phyloP scores from a whole-genome alignment of 345 rosid genomes.

The Syzygium jambos region DNA sequence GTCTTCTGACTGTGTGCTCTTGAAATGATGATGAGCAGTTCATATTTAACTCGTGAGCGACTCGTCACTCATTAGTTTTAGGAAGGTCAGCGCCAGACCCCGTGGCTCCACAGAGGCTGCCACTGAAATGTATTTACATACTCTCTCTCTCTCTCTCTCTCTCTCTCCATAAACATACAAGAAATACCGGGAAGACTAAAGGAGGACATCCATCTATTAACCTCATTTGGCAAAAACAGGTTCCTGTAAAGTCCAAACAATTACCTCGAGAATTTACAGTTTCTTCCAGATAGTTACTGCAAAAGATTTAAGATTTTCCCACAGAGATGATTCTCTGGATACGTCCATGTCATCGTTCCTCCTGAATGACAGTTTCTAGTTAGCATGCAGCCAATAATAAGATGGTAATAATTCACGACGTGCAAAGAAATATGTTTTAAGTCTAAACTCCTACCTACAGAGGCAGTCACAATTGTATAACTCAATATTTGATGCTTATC shows the following conservation, averaged over 20 bases:
- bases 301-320: slow-evolving; percentile 34
- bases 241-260: slow-evolving; percentile 1
- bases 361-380: neutral
- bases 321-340: slow-evolving; percentile 14
- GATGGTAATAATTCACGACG: neutral
- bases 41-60: neutral
- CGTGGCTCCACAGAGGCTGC: neutral
- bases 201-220: neutral
- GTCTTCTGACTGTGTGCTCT: neutral
- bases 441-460: neutral
- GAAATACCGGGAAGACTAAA: neutral
- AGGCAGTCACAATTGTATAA: neutral
- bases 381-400: neutral
- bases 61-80: no score
- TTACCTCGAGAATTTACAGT: slow-evolving; percentile 3
- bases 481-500: neutral
- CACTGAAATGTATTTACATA: neutral
- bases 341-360: slow-evolving; percentile 1
- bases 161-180: neutral
- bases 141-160: neutral
- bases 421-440: neutral
- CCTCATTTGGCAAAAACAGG: neutral
- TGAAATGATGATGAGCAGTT: neutral
- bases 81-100: neutral
- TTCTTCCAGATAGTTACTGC: slow-evolving; percentile 35